phyloP scores from a whole-genome alignment of 2,329 filamentous ascomycete species.

The Albophoma yamanashiensis region DNA sequence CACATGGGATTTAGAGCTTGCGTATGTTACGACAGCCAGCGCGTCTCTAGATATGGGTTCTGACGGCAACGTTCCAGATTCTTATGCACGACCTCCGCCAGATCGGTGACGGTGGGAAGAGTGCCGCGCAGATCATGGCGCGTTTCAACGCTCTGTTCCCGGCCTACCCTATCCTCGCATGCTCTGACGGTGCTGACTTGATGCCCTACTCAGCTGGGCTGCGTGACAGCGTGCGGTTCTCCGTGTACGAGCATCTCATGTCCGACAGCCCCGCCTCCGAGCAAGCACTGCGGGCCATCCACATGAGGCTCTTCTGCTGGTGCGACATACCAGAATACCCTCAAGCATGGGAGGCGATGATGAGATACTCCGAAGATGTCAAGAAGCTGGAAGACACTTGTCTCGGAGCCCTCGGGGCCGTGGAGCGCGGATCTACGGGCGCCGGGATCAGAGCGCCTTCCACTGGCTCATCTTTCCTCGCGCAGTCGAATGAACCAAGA shows the following conservation, averaged over 20 bases:
- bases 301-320: conserved; percentile 20
- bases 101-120: conserved; percentile 3
- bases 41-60: background rate
- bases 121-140: conserved; percentile 17
- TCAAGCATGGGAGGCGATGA: conserved; percentile 15
- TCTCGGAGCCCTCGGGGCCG: conserved; percentile 11
- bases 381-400: conserved; percentile 23
- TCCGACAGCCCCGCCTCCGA: conserved; percentile 9
- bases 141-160: conserved; percentile 25
- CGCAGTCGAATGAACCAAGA: conserved; percentile 3
- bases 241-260: conserved; percentile 22
- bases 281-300: conserved; percentile 12
- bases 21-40: conserved; percentile 11
- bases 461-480: conserved; percentile 4
- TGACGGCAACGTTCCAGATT: conserved; percentile 9
- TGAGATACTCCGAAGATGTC: conserved; percentile 20
- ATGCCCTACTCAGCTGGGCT: conserved; percentile 18
- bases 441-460: background rate
- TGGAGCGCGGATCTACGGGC: conserved; percentile 4
- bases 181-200: conserved; percentile 12
- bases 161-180: conserved; percentile 10
- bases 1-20: conserved; percentile 21
- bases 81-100: conserved; percentile 13
- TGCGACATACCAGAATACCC: conserved; percentile 20
- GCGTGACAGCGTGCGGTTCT: conserved; percentile 24